A percentile compares a stretch with the other conserved stretches of the same genome.
phyloP scores from a whole-genome alignment of 2,329 filamentous ascomycete genomes.

The Zymoseptoria ardabiliae region DNA sequence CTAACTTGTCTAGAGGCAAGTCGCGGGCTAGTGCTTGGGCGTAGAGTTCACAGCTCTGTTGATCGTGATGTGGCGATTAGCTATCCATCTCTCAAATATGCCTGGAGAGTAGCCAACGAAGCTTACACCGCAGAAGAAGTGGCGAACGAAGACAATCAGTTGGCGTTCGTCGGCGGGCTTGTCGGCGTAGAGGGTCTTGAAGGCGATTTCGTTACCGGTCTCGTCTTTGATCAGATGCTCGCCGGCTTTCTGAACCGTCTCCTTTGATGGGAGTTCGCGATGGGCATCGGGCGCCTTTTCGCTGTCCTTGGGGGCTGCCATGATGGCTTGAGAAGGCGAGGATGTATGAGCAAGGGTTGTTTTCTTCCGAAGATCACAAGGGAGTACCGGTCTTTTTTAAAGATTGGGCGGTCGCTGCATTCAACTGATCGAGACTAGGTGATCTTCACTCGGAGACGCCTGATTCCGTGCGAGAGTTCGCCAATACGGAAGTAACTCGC shows the following conservation, averaged over 20 bases:
- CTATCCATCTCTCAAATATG: not conserved
- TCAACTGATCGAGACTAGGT: not conserved
- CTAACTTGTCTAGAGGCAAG: conserved; percentile 18
- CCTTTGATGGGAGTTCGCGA: conserved; percentile 11
- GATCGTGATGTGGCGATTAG: not conserved
- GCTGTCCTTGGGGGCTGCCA: conserved; percentile 9
- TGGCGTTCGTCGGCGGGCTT: conserved; percentile 16
- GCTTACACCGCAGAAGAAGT: conserved; percentile 35
- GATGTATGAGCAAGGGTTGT: not conserved
- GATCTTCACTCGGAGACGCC: not conserved
- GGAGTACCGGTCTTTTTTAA: not conserved
- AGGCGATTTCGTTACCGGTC: conserved; percentile 20
- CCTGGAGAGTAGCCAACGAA: not conserved
- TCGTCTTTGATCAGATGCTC: conserved; percentile 21
- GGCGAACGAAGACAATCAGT: conserved; percentile 33
- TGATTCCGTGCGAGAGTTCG: not conserved
- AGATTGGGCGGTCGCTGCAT: not conserved
- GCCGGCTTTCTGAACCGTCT: conserved; percentile 17
- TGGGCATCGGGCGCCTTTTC: conserved; percentile 4
- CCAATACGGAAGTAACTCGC: not conserved
- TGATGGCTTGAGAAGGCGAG: not conserved
- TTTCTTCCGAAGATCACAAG: not conserved
- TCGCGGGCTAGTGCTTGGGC: conserved; percentile 22
- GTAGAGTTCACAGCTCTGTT: conserved; percentile 30
- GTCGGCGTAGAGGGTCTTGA: conserved; percentile 23